These are phyloP conservation scores for Daldinia eschscholtzii DNA, from an alignment of 2,329 filamentous ascomycete species.

Conservation along the genomic window DNA sequence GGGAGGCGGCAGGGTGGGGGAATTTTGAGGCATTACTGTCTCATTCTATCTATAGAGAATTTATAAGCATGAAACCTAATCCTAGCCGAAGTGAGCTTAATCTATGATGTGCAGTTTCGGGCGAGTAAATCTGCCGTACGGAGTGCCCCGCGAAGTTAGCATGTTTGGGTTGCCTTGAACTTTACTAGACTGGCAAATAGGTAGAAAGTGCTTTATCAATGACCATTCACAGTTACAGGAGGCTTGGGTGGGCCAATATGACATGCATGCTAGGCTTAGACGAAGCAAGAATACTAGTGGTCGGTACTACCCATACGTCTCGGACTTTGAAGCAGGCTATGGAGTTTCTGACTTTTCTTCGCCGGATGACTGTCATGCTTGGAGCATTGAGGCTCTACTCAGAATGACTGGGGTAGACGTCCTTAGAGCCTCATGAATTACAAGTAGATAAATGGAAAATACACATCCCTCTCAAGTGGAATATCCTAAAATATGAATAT, in stretches of 20 bases:
- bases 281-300: background rate
- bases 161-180: background rate
- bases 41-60: background rate
- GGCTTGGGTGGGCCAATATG: background rate
- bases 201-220: background rate
- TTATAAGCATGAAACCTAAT: background rate
- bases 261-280: background rate
- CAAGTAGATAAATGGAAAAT: background rate
- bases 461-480: background rate
- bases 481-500: background rate
- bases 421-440: background rate
- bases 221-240: background rate
- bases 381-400: background rate
- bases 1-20: background rate
- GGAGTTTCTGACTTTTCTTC: background rate
- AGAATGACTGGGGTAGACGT: background rate
- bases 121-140: background rate
- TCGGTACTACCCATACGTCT: background rate
- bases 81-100: background rate
- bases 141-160: background rate
- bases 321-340: conserved; percentile 4
- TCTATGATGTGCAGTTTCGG: background rate
- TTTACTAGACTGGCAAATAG: background rate
- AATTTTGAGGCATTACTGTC: background rate
- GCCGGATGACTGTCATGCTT: background rate